phyloP scores from a whole-genome alignment of 1,284 basidiomycete species.

The Volvariella volvacea region DNA sequence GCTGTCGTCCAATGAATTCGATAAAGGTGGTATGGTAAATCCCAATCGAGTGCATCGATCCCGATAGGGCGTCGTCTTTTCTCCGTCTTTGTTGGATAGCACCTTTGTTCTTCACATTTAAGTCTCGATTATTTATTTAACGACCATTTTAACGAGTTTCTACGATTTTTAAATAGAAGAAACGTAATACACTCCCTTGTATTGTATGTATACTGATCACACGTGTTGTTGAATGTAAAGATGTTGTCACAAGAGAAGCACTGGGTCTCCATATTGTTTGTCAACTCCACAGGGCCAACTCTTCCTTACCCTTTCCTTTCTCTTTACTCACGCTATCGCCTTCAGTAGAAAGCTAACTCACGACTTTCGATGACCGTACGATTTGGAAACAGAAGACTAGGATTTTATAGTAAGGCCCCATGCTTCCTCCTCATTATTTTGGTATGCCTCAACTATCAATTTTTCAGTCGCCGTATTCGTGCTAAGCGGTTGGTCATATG shows the following conservation, averaged over 20 bases:
- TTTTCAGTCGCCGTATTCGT: constrained; percentile 48
- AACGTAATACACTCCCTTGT: too few relatives aligned
- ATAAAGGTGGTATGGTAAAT: constrained; percentile 39
- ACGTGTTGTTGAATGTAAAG: too few relatives aligned
- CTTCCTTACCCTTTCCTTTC: not conserved
- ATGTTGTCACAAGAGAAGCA: too few relatives aligned
- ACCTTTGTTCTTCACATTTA: constrained; percentile 10
- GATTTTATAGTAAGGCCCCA: constrained; percentile 34
- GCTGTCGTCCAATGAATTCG: constrained; percentile 28
- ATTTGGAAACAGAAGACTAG: constrained; percentile 44
- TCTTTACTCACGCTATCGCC: not conserved
- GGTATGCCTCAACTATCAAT: constrained; percentile 5
- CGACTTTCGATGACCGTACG: constrained; percentile 44
- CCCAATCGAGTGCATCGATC: constrained; percentile 20
- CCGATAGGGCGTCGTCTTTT: not conserved
- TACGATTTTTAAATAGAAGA: too few relatives aligned
- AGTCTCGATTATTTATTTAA: constrained; percentile 3
- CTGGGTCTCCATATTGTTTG: too few relatives aligned
- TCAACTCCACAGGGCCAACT: too few relatives aligned
- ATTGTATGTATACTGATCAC: too few relatives aligned
- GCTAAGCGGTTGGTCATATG: constrained; percentile 39
- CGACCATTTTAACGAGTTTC: not conserved
- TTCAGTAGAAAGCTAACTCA: constrained; percentile 1
- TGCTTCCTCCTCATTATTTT: constrained; percentile 4
- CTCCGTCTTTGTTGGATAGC: constrained; percentile 10